Conservation (phyloP, 116 monocot genomes). For the Phalaenopsis hybrid region DNA sequence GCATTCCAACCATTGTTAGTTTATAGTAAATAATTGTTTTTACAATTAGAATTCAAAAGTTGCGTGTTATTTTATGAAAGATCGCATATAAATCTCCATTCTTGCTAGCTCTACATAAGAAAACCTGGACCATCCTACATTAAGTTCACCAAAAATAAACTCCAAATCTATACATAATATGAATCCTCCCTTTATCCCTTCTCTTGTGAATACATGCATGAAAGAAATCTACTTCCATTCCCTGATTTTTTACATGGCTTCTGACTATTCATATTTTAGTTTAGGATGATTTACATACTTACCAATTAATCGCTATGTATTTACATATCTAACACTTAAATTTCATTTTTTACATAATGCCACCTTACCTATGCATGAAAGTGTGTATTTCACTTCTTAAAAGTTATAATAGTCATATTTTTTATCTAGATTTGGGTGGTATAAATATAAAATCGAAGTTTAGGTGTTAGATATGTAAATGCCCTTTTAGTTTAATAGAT, state of each 20-base stretch:
- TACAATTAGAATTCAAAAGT: neutral
- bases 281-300: no score
- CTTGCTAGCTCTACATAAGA: neutral
- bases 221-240: neutral
- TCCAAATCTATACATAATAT: neutral
- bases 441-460: no score
- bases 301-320: no score
- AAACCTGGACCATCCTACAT: neutral
- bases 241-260: neutral
- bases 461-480: no score
- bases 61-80: neutral
- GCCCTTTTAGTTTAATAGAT: no score
- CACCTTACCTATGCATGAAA: no score
- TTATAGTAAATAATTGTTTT: neutral
- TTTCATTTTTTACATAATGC: no score
- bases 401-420: no score
- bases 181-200: neutral
- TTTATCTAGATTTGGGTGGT: no score
- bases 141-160: neutral
- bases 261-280: neutral
- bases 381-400: no score
- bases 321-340: no score
- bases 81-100: neutral
- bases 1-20: neutral
- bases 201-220: neutral